Evolutionary conservation across 1,139 yeast genomes (phyloP), one percentile per base, ranked within the genome.

Genomic region (Suhomyces taliae): DNA sequence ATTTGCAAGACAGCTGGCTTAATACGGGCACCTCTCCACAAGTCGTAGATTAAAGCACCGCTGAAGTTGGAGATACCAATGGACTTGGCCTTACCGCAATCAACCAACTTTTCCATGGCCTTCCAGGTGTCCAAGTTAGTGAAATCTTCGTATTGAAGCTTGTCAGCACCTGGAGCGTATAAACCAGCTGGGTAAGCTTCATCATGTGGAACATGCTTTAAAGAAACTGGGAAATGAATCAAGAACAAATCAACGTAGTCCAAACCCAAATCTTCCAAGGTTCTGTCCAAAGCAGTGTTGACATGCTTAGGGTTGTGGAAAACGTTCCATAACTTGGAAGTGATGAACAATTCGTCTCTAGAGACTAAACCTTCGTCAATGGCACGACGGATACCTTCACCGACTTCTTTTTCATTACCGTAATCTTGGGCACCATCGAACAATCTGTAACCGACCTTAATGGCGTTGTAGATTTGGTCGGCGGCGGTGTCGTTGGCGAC

Each of bases 41-140:
- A 74, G 62, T 90, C 97, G 59, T 80, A 82, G 56, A 90, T 69
- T 61, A 87, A 72, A 19, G 83, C 86, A 54, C 64, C 95, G 51
- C 77, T 74, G 74, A 85, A 89, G 76, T 90, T 90, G 55, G 97
- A 90, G 49, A 90, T 70, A 65, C 97, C 97, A 60, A 90, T 82
- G 49, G 90, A 81, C 64, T 77, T 83, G 63, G 83, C 81, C 60
- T 82, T 75, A n/a, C 91, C 91, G 41, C 72, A 73, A 44, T 73
- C 67, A 46, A 69, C 70, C 51, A 83, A 70, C 53, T 74, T 70
- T 69, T 89, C 96, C 70, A 86, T 59, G 8, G 91, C 96, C 54
- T 74, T 79, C 87, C 93, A 90, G 42, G 97, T 90, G 56, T 83
- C 90, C 48, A 81, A 62, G 52, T 88, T 63, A 51, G 96, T 89